phyloP scores from a whole-genome alignment of 768 basidiomycete species.

The Lactarius akahatsu region DNA sequence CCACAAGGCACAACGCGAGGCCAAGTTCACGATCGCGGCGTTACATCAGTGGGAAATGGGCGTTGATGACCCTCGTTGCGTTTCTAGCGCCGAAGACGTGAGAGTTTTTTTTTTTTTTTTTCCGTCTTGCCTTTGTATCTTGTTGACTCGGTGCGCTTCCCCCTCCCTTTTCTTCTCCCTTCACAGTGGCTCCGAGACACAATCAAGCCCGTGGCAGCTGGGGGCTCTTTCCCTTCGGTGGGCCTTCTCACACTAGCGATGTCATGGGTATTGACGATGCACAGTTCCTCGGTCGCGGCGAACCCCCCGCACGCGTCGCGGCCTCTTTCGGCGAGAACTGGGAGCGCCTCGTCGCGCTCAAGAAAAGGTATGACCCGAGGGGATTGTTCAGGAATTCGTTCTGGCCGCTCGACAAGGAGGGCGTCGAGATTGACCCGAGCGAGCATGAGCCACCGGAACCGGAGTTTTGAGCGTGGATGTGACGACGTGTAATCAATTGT shows the following conservation, averaged over 20 bases:
- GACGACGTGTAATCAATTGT: background rate
- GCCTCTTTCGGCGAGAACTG: constrained; percentile 76
- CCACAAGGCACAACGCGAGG: constrained; percentile 76
- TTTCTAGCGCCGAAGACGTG: constrained; percentile 80
- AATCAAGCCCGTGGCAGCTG: constrained; percentile 66
- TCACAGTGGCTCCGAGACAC: constrained; percentile 76
- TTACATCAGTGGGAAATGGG: constrained; percentile 92
- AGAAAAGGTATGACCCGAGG: constrained; percentile 71
- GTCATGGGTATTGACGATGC: constrained; percentile 6
- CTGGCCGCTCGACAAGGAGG: constrained; percentile 71
- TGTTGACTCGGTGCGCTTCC: constrained; percentile 19
- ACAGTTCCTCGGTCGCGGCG: constrained; percentile 76
- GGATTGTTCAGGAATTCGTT: constrained; percentile 75
- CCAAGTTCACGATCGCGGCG: constrained; percentile 82
- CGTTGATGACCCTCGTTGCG: constrained; percentile 75
- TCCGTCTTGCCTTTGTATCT: background rate
- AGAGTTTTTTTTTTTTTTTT: constrained; percentile 28
- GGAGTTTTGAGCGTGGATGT: background rate
- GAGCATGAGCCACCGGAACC: constrained; percentile 64
- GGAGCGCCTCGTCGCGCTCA: constrained; percentile 66
- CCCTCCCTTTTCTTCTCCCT: background rate
- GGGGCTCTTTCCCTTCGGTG: constrained; percentile 84
- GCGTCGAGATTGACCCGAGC: constrained; percentile 52
- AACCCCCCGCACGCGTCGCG: constrained; percentile 59
- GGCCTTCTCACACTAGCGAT: constrained; percentile 35